phyloP scores from a whole-genome alignment of 257 asterid species.

The Solanum microdontum region DNA sequence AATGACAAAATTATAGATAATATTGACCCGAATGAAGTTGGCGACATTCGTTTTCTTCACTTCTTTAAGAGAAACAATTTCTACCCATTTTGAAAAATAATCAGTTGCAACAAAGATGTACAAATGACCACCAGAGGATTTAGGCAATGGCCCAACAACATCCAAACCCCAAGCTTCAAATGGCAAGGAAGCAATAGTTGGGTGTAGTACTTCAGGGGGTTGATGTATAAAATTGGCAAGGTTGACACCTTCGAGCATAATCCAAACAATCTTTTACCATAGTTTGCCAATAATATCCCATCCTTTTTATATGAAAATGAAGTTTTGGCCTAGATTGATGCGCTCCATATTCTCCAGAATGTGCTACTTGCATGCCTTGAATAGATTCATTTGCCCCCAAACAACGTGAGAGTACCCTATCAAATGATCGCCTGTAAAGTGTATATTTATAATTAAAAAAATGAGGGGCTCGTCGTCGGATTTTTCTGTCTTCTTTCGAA shows the following conservation, averaged over 20 bases:
- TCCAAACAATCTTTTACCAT: not conserved
- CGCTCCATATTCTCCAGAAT: no score
- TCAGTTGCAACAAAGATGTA: not conserved
- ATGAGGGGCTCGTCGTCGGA: accelerated
- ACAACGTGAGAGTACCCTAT: no score
- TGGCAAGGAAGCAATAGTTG: no score
- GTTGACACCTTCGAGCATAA: accelerated
- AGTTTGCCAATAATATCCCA: not conserved
- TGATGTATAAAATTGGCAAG: not conserved
- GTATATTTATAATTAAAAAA: no score
- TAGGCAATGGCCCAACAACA: not conserved
- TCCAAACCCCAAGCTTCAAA: no score
- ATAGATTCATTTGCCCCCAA: no score
- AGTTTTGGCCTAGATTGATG: not conserved
- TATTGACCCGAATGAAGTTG: not conserved
- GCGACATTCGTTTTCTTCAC: not conserved
- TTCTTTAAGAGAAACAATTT: no score
- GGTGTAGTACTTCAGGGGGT: not conserved
- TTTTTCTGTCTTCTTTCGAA: no score
- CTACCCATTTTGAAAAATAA: not conserved
- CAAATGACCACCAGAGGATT: not conserved
- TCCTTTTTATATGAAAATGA: not conserved
- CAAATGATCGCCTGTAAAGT: no score
- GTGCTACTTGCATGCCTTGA: no score
- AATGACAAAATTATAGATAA: no score